These are phyloP conservation scores for Chernovozyma sophiae-reginae DNA, from an alignment of 1,139 yeast genomes.

Conservation along the genomic window DNA sequence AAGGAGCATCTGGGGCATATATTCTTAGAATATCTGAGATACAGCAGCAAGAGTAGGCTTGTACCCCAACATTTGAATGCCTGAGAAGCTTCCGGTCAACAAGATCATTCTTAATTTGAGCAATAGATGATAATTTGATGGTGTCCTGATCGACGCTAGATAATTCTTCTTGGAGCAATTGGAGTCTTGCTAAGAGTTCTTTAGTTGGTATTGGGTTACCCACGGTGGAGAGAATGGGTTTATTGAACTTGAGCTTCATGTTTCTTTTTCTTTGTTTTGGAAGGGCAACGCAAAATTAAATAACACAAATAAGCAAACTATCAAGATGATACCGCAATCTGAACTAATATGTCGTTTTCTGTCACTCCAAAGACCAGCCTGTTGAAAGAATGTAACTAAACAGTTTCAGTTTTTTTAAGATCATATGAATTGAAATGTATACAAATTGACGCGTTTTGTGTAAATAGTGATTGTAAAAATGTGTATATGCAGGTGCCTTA, in stretches of 20 bases:
- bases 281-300: too few species aligned
- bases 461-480: background rate
- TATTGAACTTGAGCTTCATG: slow-evolving; percentile 29
- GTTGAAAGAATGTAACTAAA: too few species aligned
- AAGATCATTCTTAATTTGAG: slow-evolving; percentile 48
- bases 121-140: slow-evolving; percentile 42
- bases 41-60: slow-evolving; percentile 69
- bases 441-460: slow-evolving; percentile 1
- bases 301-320: too few species aligned
- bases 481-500: too few species aligned
- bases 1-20: slow-evolving; percentile 92
- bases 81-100: slow-evolving; percentile 54
- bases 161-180: slow-evolving; percentile 57
- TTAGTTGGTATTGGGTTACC: slow-evolving; percentile 54
- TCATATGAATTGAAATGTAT: too few species aligned
- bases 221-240: slow-evolving; percentile 51
- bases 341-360: too few species aligned
- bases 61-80: slow-evolving; percentile 67
- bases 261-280: too few species aligned
- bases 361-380: too few species aligned
- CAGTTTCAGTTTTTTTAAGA: too few species aligned
- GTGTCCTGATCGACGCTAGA: slow-evolving; percentile 59
- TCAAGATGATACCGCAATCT: too few species aligned
- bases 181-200: slow-evolving; percentile 44
- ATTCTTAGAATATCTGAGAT: slow-evolving; percentile 71